Evolutionary conservation across 768 basidiomycete species (phyloP), one percentile per base, ranked within the genome.

Genomic region (Rhodotorula graminis): DNA sequence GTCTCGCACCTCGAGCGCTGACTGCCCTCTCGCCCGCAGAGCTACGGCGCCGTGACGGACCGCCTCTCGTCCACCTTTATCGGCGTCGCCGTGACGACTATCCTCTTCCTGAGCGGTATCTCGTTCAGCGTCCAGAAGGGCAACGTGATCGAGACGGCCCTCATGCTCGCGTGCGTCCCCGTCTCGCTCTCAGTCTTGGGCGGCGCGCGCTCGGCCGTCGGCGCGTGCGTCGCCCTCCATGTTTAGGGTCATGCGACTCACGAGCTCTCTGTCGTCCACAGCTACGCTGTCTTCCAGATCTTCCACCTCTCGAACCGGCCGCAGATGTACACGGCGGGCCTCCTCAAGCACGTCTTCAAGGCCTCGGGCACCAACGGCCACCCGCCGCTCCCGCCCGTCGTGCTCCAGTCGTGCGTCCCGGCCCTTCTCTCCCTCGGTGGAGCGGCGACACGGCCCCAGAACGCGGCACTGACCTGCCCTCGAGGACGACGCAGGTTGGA

Each of bases 41-140:
- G 72, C 29, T 78, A 78, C 70, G 69, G 69, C 25, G 72, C 73
- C 49, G 78, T 77, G 10, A 61, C 78, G 37, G 70, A 74, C 18
- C 70, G 68, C 9, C 67, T 76, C 47, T 72, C 68, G 25, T 78
- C 77, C 7, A 77, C 79, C 3, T 60, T 79, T 31, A 77, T 78
- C 40, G 79, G 79, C 44, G 75, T 76, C 57, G 65, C 74, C n/a
- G 65, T 79, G 44, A 78, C 78, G 9, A 58, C 73, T 19, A 74
- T 77, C 53, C 53, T 79, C 62, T 79, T 79, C 65, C 70, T 78
- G 3, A 70, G 62, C 61, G 79, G 78, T 23, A 78, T 79, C 62
- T 49, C 67, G 10, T 79, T 79, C 61, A 68, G 67, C 25, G 47
- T 76, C 40, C 68, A 74, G 15, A 71, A 74, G 50, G 79, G 79